phyloP scores from a whole-genome alignment of 352 stramenopile genomes.

The Pseudoperonospora humuli region DNA sequence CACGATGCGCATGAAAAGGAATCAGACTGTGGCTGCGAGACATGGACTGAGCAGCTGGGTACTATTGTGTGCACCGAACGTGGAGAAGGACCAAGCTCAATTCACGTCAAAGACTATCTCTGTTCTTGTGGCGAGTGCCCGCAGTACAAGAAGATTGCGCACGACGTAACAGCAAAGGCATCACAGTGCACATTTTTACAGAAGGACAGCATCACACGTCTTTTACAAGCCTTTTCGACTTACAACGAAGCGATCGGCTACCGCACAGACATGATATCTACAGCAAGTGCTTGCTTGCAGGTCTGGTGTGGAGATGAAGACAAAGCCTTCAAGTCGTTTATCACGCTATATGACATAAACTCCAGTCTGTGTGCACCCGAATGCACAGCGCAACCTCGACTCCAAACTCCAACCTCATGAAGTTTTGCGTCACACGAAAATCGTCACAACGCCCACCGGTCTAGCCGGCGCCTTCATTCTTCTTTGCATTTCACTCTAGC shows the following conservation, averaged over 20 bases:
- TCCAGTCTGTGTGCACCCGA: conserved; percentile 24
- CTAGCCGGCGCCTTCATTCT: not conserved
- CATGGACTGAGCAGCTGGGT: conserved; percentile 26
- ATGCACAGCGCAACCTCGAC: not conserved
- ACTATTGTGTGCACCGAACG: conserved; percentile 4
- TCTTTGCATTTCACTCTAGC: conserved; percentile 6
- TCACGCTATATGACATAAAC: conserved; percentile 50
- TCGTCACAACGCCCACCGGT: not conserved
- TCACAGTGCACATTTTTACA: conserved; percentile 17
- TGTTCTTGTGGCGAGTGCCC: conserved; percentile 57
- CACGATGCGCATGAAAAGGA: conserved; percentile 12
- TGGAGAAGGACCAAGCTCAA: conserved; percentile 3
- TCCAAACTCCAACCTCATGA: conserved; percentile 1
- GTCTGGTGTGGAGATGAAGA: conserved; percentile 58
- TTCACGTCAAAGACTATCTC: conserved; percentile 56
- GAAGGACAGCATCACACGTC: conserved; percentile 31
- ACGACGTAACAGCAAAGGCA: conserved; percentile 35
- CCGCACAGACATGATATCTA: conserved; percentile 39
- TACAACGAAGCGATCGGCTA: conserved; percentile 67
- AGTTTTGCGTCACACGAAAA: conserved; percentile 23
- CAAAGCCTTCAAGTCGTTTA: conserved; percentile 52
- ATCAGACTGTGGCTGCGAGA: conserved; percentile 26
- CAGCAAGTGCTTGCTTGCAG: conserved; percentile 43
- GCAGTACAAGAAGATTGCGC: conserved; percentile 40
- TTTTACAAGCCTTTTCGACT: conserved; percentile 63